phyloP scores from a whole-genome alignment of 345 rosid genomes.

The Ceriops decandra region DNA sequence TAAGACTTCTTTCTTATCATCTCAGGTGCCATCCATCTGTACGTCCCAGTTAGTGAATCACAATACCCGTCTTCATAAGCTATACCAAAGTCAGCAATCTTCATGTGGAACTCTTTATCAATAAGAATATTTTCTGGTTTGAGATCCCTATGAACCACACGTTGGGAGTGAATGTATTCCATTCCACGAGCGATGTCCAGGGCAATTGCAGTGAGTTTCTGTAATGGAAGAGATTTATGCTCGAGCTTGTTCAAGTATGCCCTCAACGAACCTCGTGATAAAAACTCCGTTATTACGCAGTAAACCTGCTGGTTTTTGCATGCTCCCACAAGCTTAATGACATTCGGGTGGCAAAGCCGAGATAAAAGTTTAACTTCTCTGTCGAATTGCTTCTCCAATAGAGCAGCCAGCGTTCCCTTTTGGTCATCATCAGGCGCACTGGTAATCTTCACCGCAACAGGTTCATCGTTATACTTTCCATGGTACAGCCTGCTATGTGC shows the following conservation, averaged over 20 bases:
- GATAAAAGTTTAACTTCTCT: constrained; percentile 82
- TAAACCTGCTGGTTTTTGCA: constrained; percentile 64
- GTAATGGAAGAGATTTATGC: constrained; percentile 57
- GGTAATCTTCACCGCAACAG: constrained; percentile 93
- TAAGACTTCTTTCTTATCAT: constrained; percentile 87
- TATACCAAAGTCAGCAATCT: constrained; percentile 96
- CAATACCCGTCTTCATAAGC: constrained; percentile 83
- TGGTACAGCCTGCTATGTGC: constrained; percentile 88
- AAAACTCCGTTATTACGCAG: constrained; percentile 67
- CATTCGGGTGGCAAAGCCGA: constrained; percentile 62
- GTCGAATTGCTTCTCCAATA: constrained; percentile 74
- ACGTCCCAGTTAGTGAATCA: constrained; percentile 82
- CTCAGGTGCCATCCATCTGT: constrained; percentile 99
- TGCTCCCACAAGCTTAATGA: constrained; percentile 76
- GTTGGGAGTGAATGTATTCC: constrained; percentile 88
- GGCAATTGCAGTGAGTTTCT: constrained; percentile 57
- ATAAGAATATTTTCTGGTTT: constrained; percentile 91
- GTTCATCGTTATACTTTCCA: constrained; percentile 81
- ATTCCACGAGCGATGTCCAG: constrained; percentile 84
- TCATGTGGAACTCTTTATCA: constrained; percentile 60
- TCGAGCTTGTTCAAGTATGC: constrained; percentile 90
- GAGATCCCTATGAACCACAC: constrained; percentile 89
- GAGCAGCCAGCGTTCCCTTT: constrained; percentile 52
- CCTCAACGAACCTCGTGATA: constrained; percentile 77
- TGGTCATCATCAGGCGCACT: constrained; percentile 81